Percentiles rank a stretch among this genome's conserved stretches.
phyloP scores from a whole-genome alignment of 2,329 filamentous ascomycete species.

The Aspergillus transmontanensis region DNA sequence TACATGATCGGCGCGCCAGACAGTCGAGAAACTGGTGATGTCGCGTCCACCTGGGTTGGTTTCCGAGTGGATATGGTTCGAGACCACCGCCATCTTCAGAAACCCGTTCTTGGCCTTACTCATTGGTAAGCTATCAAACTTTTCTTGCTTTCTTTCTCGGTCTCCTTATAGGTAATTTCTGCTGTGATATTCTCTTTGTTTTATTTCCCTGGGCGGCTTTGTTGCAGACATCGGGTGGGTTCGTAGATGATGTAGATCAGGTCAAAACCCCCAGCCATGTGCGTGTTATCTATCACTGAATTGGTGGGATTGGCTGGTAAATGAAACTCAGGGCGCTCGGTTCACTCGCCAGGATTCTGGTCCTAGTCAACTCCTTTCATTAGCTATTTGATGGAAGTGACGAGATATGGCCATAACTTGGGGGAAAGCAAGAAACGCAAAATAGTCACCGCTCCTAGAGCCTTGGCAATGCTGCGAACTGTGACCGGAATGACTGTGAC shows the following conservation, averaged over 20 bases:
- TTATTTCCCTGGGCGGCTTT: background rate
- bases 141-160: background rate
- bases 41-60: background rate
- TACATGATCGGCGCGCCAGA: background rate
- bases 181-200: background rate
- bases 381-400: background rate
- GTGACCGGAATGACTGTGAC: background rate
- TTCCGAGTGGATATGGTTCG: background rate
- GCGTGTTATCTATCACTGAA: constrained; percentile 2
- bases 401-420: background rate
- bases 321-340: background rate
- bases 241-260: background rate
- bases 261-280: constrained; percentile 3
- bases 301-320: background rate
- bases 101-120: background rate
- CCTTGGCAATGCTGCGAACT: constrained; percentile 4
- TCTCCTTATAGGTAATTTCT: background rate
- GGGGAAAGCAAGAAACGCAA: background rate
- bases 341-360: background rate
- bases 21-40: constrained; percentile 2
- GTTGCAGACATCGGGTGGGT: background rate
- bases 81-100: background rate
- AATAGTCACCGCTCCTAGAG: constrained; percentile 1
- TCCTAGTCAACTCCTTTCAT: background rate
- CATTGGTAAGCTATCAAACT: background rate